These are phyloP conservation scores for Gaultheria prostrata DNA, from an alignment of 148 eudicot species.

Conservation along the genomic window DNA sequence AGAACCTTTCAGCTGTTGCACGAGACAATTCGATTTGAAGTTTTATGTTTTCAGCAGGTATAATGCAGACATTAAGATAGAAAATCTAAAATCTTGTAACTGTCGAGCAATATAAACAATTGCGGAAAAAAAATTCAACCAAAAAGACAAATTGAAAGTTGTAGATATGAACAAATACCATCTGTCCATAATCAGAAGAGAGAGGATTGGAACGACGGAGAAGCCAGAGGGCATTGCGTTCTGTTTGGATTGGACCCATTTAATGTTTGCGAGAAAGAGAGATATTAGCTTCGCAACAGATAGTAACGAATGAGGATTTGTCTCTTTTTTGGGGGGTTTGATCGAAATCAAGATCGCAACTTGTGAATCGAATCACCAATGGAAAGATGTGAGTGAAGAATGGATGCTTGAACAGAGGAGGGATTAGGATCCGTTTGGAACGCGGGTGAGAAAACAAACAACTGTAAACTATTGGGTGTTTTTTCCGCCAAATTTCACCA, in stretches of 20 bases:
- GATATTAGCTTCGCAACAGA: background rate
- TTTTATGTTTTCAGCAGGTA: background rate
- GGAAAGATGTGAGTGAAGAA: background rate
- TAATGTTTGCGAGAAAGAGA: background rate
- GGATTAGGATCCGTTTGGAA: background rate
- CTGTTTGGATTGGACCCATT: background rate
- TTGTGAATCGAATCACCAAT: background rate
- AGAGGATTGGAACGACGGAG: background rate
- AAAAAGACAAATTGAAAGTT: background rate
- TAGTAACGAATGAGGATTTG: background rate
- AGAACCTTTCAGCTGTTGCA: background rate
- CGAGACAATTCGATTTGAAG: background rate
- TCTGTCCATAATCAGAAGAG: background rate
- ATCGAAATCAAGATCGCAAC: background rate
- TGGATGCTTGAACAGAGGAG: background rate
- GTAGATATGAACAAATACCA: background rate
- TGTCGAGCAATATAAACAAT: background rate
- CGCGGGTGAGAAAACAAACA: no score
- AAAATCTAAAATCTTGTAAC: background rate
- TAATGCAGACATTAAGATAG: background rate
- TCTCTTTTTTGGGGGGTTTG: background rate
- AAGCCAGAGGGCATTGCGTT: background rate
- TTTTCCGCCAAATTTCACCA: no score
- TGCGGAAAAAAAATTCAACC: background rate
- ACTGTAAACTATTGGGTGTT: no score